Evolutionary conservation across 805 yeast genomes (phyloP), one percentile per base, ranked within the genome.

Genomic region (Geotrichum ghanense): DNA sequence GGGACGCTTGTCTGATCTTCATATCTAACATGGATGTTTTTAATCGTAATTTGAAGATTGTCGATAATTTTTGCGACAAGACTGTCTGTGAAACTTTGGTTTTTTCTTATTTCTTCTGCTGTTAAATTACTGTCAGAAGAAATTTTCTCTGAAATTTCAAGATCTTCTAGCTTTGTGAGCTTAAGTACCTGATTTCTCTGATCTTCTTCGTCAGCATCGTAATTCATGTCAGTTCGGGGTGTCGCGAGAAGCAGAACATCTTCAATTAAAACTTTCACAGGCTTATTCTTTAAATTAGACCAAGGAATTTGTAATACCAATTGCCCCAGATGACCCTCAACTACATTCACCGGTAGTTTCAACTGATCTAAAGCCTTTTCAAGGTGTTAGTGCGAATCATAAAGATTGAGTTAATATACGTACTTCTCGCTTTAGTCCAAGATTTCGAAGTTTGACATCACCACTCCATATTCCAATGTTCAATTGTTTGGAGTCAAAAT

Each of bases 381-480:
- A 39, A n/a, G 41, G 20, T 26, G 22, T n/a, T 17, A 42, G 14
- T 41, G 19, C 12, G 12, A 40, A 25, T 25, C 31, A 25, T 14
- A 9, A 25, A 9, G 14, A 9, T 9, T 9, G n/a, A 12, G 21
- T 20, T 10, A 3, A 3, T 10, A 19, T 20, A 48, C 67, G 42
- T 49, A 65, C 70, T 60, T 89, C 97, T 51, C 83, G 82, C 65
- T 85, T 87, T 49, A 92, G 69, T 48, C 81, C 74, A 51, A 94
- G 73, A 60, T 89, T 80, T 51, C 73, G 74, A 46, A 92, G 70
- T 60, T 85, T 85, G 24, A 89, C 97, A 69, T 92, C 97, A 31
- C 99, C 99, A 57, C 88, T 78, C 95, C 97, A 89, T 26, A 92
- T 88, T 3, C 97, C 98, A 47, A 92, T 89, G 56, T 92, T 89